Evolutionary conservation across 2,329 filamentous ascomycete species (phyloP), one percentile per base, ranked within the genome.

Genomic region (Epichloe uncinata): DNA sequence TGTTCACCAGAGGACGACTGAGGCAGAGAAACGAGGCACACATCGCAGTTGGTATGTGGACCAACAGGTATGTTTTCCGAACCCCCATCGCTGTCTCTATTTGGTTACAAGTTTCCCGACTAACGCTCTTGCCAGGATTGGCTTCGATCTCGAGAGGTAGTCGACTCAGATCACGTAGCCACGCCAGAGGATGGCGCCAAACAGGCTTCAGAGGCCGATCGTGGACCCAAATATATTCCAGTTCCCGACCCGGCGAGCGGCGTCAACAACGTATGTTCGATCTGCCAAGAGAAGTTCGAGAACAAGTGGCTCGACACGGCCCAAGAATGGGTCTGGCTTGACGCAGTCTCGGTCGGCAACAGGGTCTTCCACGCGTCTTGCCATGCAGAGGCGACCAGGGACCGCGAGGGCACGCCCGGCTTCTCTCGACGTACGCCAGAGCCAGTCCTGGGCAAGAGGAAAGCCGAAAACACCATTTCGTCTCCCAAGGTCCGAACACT

Each of bases 251-350:
- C 91, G 56, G 77, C 81, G 16, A 76, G 79, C 26, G 74, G 85
- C 26, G 79, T 84, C 52, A 90, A 88, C 61, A 84, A 80, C 15
- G 77, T 85, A 1, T 98, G 93, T 61, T 88, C 89, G 2, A 95
- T 98, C 58, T 97, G 93, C 65, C 90, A 95, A 65, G 93, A 98
- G 63, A 85, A 85, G 56, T 97, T 98, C 59, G 85, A 94, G 68
- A 88, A 86, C 56, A 85, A 85, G 56, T 97, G 89, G 85, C 82
- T 91, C 6, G 88, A 94, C 58, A 88, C 94, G 54, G 86, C 85
- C 16, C 89, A 97, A 66, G 91, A 98, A 61, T 97, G 90, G 78
- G 91, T 98, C 40, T 97, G 93, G 87, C 84, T 88, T 65, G 91
- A 98, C 65, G 87, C 91, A 0, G 74, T 86, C 47, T 78, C 84